Conservation (phyloP, 805 yeast genomes). For the Metschnikowia aberdeeniae region DNA sequence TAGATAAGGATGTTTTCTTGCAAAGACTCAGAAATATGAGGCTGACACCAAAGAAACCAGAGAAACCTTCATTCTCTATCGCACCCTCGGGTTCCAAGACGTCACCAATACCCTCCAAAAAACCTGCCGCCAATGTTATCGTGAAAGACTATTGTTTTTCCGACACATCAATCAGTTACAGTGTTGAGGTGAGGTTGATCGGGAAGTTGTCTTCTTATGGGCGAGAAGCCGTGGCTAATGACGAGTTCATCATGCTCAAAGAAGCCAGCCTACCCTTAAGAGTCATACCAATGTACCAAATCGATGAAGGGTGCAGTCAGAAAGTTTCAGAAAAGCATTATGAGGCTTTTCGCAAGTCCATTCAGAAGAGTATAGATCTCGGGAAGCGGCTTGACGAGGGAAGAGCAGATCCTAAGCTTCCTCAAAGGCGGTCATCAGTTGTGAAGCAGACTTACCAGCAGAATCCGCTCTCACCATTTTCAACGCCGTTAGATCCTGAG, state of each 20-base stretch:
- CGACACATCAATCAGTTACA: constrained; percentile 27
- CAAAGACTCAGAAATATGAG: constrained; percentile 17
- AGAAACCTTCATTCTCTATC: constrained; percentile 2
- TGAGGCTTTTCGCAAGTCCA: constrained; percentile 16
- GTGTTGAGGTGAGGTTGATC: constrained; percentile 26
- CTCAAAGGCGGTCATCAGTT: constrained; percentile 11
- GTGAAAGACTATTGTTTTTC: constrained; percentile 25
- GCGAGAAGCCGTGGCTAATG: constrained; percentile 8
- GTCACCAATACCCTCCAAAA: neutral
- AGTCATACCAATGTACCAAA: constrained; percentile 18
- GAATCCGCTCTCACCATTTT: neutral
- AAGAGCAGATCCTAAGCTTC: neutral
- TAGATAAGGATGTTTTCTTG: constrained; percentile 24
- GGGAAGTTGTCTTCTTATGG: constrained; percentile 23
- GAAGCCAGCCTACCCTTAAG: constrained; percentile 23
- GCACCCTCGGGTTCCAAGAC: neutral
- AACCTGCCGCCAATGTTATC: constrained; percentile 7
- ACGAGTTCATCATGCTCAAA: constrained; percentile 24
- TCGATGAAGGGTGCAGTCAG: constrained; percentile 2
- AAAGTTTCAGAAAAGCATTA: constrained; percentile 15
- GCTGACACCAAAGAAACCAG: constrained; percentile 8
- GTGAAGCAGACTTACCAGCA: constrained; percentile 16
- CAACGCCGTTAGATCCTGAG: neutral
- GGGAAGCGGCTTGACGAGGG: constrained; percentile 9
- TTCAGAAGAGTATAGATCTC: constrained; percentile 7